phyloP scores from a whole-genome alignment of 192 early-diverging fungal species.

The Glomus cerebriforme region DNA sequence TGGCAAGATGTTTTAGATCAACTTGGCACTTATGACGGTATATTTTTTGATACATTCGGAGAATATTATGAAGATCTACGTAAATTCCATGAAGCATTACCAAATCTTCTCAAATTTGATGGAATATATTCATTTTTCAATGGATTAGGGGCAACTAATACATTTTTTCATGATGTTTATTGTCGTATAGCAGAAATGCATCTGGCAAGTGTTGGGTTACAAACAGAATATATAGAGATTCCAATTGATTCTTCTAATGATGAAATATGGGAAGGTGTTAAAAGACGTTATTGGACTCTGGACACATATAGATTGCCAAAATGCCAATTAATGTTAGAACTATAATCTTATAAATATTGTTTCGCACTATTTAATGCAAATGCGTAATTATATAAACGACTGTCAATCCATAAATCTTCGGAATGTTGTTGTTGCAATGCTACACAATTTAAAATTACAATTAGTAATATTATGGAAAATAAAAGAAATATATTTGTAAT shows the following conservation, averaged over 20 bases:
- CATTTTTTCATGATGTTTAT: conserved; percentile 96
- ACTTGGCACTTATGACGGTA: conserved; percentile 82
- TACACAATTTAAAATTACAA: not conserved
- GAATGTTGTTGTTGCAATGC: conserved; percentile 1
- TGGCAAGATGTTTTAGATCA: conserved; percentile 89
- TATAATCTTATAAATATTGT: not conserved
- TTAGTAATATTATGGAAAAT: not conserved
- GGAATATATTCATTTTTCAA: conserved; percentile 96
- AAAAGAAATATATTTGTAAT: not conserved
- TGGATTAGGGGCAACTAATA: conserved; percentile 89
- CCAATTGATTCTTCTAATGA: conserved; percentile 74
- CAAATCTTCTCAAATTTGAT: conserved; percentile 70
- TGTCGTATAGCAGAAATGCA: conserved; percentile 85
- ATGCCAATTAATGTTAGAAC: conserved; percentile 51
- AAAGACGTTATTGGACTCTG: conserved; percentile 73
- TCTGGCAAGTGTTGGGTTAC: conserved; percentile 75
- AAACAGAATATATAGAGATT: conserved; percentile 74
- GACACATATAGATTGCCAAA: conserved; percentile 75
- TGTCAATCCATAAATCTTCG: conserved; percentile 22
- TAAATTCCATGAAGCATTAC: conserved; percentile 68
- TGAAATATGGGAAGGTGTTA: conserved; percentile 88
- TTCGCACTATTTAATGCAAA: conserved; percentile 22
- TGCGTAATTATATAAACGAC: conserved; percentile 29
- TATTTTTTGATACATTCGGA: conserved; percentile 95
- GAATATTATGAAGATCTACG: conserved; percentile 90